These are phyloP conservation scores for Trametes sp. DNA, from an alignment of 1,284 basidiomycete genomes.

Conservation along the genomic window DNA sequence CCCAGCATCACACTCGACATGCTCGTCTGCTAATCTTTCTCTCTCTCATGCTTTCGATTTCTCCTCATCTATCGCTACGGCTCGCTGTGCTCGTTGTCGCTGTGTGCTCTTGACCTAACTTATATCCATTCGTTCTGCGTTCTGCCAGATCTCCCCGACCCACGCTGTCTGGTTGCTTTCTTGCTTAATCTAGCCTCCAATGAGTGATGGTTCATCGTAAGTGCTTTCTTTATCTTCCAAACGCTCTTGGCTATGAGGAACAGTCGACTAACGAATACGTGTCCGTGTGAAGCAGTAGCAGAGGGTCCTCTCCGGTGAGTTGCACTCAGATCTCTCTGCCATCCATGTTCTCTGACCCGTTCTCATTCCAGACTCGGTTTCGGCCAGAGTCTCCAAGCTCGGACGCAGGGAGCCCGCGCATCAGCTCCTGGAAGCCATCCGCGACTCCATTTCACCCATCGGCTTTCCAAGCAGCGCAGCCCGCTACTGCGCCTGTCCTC, in stretches of 20 bases:
- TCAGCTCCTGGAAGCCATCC: conserved; percentile 14
- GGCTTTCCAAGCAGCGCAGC: conserved; percentile 1
- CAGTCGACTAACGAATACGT: neutral
- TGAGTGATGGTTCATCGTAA: conserved; percentile 28
- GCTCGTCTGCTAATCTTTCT: too few relatives aligned
- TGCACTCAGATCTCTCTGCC: neutral
- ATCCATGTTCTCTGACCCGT: conserved; percentile 6
- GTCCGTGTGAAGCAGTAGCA: conserved; percentile 13
- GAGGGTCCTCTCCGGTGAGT: conserved; percentile 31
- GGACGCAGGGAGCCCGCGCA: conserved; percentile 17
- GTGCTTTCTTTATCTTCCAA: conserved; percentile 16
- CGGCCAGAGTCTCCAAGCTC: conserved; percentile 25
- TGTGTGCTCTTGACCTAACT: neutral
- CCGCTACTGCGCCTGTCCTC: conserved; percentile 20
- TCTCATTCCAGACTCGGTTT: conserved; percentile 18
- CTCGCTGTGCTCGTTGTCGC: too few relatives aligned
- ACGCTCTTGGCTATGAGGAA: neutral
- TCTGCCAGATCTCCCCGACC: neutral
- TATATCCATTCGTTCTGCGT: conserved; percentile 4
- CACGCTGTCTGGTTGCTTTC: neutral
- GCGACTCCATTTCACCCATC: conserved; percentile 19
- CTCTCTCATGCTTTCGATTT: too few relatives aligned
- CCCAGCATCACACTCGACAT: too few relatives aligned
- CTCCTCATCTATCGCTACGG: too few relatives aligned
- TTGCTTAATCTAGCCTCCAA: conserved; percentile 11